Evolutionary conservation across 1,139 yeast species (phyloP), one percentile per base, ranked within the genome.

Genomic region (Kurtzmaniella quercitrusa): DNA sequence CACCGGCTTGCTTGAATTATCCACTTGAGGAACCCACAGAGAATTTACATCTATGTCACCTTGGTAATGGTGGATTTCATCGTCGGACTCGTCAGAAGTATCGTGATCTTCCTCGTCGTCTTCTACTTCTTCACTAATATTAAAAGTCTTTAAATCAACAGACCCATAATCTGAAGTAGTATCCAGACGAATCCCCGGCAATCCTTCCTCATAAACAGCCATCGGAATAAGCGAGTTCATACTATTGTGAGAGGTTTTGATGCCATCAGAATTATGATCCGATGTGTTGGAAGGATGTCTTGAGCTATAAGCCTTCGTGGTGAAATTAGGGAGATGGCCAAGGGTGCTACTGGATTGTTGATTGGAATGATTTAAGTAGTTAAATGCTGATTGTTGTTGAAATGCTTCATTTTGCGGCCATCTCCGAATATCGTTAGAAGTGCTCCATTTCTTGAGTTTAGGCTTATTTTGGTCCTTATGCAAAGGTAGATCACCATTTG

Each of bases 121-220:
- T 25, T 19, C 25, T 16, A 16, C 38, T 7, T 15, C 23, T 34
- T 16, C 38, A 6, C 12, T 19, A 18, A 34, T 6, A 7, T 12
- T 34, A 10, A 16, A 31, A 31, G 36, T 31, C 10, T 31, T 31
- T 12, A 15, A 4, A 6, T 31, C 36, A 14, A 15, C 14, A 14
- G 54, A 68, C 21, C 57, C 67, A 8, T 59, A 64, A 6, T 61
- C 59, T 10, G 57, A 52, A 12, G 52, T 60, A 29, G 59, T 60
- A 37, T 65, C 71, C 50, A 56, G 36, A 9, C 18, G 36, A 14
- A 60, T 25, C 62, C 68, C 46, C 65, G 61, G 38, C 15, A 33
- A 18, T 25, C 25, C 37, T 10, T 40, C 40, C 3, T 41, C 36
- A 27, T 38, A 37, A 3, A 25, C 37, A 7, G 43, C 42, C 45